These are phyloP conservation scores for Candida alai DNA, from an alignment of 805 yeast species.

Conservation along the genomic window DNA sequence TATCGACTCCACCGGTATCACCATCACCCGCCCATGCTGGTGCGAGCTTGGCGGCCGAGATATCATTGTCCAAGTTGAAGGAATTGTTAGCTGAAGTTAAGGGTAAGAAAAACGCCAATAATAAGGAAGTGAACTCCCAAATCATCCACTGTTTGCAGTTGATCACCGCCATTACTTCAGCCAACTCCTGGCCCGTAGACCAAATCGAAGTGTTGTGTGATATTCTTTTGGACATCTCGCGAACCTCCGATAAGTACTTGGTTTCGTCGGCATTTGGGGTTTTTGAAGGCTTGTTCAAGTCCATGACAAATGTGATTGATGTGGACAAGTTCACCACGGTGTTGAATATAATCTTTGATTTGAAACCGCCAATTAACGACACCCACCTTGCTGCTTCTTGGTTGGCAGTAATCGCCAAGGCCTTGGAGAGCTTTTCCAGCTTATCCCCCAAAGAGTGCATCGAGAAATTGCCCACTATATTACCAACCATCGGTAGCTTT, in stretches of 20 bases:
- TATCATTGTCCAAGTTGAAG: conserved; percentile 55
- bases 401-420: conserved; percentile 92
- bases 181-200: conserved; percentile 78
- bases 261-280: conserved; percentile 81
- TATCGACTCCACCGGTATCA: conserved; percentile 68
- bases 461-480: conserved; percentile 46
- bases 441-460: conserved; percentile 45
- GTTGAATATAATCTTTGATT: conserved; percentile 66
- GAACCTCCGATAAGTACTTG: conserved; percentile 78
- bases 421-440: conserved; percentile 40
- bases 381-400: conserved; percentile 87
- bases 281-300: conserved; percentile 73
- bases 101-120: conserved; percentile 25
- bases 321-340: conserved; percentile 61
- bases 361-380: conserved; percentile 81
- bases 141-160: conserved; percentile 77
- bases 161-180: conserved; percentile 62
- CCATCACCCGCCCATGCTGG: conserved; percentile 80
- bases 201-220: conserved; percentile 74
- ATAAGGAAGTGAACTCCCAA: conserved; percentile 51
- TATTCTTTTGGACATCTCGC: conserved; percentile 66
- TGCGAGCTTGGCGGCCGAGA: conserved; percentile 62
- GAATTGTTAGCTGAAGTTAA: conserved; percentile 36
- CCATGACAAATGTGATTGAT: conserved; percentile 58
- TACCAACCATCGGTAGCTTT: conserved; percentile 54